Percentiles rank a stretch among this genome's conserved stretches.
phyloP scores from a whole-genome alignment of 805 yeast genomes.

The Pichia eremophila region DNA sequence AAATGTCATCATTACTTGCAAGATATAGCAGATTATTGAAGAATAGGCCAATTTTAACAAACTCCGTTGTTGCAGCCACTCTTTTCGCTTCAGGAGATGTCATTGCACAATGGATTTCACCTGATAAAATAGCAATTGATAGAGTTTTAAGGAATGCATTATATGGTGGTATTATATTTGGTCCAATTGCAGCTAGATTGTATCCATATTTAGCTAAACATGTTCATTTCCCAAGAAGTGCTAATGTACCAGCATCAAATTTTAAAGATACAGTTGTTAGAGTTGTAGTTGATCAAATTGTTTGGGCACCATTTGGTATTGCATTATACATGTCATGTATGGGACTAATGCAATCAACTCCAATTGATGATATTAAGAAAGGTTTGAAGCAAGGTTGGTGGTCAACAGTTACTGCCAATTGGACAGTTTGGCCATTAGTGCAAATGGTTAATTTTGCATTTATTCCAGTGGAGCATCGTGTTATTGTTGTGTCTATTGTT shows the following conservation, averaged over 20 bases:
- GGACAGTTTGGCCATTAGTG: constrained; percentile 87
- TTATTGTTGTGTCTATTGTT: constrained; percentile 59
- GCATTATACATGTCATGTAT: constrained; percentile 64
- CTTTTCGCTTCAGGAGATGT: constrained; percentile 1
- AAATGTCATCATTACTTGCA: not conserved
- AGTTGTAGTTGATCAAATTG: constrained; percentile 61
- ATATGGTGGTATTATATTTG: constrained; percentile 68
- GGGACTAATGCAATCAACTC: constrained; percentile 54
- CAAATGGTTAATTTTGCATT: constrained; percentile 70
- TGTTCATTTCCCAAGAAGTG: constrained; percentile 29
- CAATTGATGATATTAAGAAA: constrained; percentile 30
- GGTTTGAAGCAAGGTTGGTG: constrained; percentile 55
- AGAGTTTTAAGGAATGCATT: constrained; percentile 40
- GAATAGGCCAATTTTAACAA: not conserved
- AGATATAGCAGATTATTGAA: not conserved
- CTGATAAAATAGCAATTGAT: not conserved
- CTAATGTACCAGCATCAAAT: not conserved
- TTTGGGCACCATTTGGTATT: constrained; percentile 71
- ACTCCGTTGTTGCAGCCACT: constrained; percentile 4
- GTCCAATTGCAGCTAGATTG: constrained; percentile 70
- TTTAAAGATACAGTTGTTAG: constrained; percentile 32
- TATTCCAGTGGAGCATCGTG: constrained; percentile 62
- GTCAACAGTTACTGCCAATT: constrained; percentile 64
- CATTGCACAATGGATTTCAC: not conserved
- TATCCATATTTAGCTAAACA: constrained; percentile 39